These are phyloP conservation scores for Phytophthora syringae DNA, from an alignment of 352 stramenopile species.

Conservation along the genomic window DNA sequence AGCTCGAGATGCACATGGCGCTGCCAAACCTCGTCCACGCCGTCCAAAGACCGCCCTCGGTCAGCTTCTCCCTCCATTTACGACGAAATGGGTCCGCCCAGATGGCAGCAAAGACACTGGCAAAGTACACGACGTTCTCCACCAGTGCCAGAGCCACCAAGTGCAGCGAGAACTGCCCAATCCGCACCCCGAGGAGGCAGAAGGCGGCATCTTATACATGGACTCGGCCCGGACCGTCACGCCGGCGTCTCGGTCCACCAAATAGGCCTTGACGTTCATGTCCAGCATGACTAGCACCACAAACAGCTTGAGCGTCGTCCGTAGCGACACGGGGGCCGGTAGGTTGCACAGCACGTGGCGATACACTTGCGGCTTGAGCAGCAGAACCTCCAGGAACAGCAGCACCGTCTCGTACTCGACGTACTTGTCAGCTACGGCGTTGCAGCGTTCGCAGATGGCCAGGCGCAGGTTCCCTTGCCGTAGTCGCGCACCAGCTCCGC, in stretches of 20 bases:
- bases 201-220: conserved; percentile 48
- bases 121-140: conserved; percentile 75
- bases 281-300: conserved; percentile 84
- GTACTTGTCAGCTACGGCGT: conserved; percentile 85
- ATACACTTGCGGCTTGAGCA: conserved; percentile 87
- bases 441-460: conserved; percentile 72
- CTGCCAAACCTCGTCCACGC: conserved; percentile 52
- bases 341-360: conserved; percentile 88
- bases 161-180: conserved; percentile 83
- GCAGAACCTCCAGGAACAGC: conserved; percentile 87
- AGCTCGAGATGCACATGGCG: conserved; percentile 82
- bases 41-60: conserved; percentile 3
- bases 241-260: conserved; percentile 70
- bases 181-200: conserved; percentile 57
- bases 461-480: conserved; percentile 86
- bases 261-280: conserved; percentile 88
- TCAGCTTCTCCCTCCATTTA: conserved; percentile 53
- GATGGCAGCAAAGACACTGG: conserved; percentile 53
- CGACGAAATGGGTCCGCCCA: conserved; percentile 59
- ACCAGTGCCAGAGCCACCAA: conserved; percentile 74
- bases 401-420: conserved; percentile 89
- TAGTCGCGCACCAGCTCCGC: conserved; percentile 81
- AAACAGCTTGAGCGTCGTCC: conserved; percentile 78
- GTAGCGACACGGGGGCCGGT: conserved; percentile 44
- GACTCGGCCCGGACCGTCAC: conserved; percentile 65